These are phyloP conservation scores for Agapanthus africanus DNA, from an alignment of 106 monocot species.

Conservation along the genomic window DNA sequence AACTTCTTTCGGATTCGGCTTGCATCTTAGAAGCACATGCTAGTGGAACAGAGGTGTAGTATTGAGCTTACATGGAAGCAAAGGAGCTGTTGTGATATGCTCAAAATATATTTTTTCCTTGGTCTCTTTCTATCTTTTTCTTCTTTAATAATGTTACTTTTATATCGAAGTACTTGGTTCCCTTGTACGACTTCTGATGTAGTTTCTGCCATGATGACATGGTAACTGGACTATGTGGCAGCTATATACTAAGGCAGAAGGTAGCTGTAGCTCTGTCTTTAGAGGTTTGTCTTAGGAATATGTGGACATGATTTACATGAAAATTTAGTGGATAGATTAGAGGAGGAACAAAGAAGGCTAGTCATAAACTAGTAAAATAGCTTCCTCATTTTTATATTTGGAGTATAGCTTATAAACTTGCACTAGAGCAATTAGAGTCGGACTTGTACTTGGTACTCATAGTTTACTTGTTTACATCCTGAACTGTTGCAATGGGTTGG, in stretches of 20 bases:
- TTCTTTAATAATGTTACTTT: not conserved
- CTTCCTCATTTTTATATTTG: not conserved
- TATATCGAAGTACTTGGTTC: too few relatives aligned
- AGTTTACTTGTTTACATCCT: not conserved
- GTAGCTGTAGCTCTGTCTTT: not conserved
- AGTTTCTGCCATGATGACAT: not conserved
- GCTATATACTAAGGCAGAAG: too few relatives aligned
- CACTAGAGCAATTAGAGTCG: not conserved
- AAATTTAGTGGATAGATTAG: not conserved
- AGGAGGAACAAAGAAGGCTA: not conserved
- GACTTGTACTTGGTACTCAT: not conserved
- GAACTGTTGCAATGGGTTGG: not conserved
- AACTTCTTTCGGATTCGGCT: not conserved
- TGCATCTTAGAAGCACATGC: not conserved
- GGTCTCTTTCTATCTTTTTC: not conserved
- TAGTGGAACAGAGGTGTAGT: not conserved
- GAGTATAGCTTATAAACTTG: not conserved
- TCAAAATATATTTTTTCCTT: not conserved
- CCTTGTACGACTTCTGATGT: too few relatives aligned
- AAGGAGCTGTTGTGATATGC: not conserved
- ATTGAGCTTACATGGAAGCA: not conserved
- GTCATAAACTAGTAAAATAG: not conserved
- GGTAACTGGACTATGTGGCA: not conserved
- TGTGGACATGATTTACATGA: not conserved
- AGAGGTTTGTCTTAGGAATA: not conserved